These are phyloP conservation scores for Bruguiera parviflora DNA, from an alignment of 345 rosid species.

Conservation along the genomic window DNA sequence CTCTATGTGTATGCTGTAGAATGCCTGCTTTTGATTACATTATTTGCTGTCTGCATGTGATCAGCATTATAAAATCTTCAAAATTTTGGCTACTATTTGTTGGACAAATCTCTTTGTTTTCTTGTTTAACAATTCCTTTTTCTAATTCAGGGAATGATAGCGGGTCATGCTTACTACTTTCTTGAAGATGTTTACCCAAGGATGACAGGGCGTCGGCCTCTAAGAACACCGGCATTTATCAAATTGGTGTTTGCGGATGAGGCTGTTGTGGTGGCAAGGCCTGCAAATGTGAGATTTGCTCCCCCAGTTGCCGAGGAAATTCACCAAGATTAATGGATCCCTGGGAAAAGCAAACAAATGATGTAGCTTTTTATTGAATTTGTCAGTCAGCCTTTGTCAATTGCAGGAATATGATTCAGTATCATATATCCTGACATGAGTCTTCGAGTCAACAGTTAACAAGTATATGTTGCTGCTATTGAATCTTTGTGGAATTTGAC, in stretches of 20 bases:
- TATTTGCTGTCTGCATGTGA: too few relatives aligned
- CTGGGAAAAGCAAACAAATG: not conserved
- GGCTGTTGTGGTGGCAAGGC: conserved; percentile 66
- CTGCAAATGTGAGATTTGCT: conserved; percentile 76
- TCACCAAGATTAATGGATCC: conserved; percentile 51
- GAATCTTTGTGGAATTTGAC: conserved; percentile 4
- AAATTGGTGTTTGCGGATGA: conserved; percentile 85
- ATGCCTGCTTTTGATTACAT: too few relatives aligned
- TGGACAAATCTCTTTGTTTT: not conserved
- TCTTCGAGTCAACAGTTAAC: conserved; percentile 16
- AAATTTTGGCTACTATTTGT: too few relatives aligned
- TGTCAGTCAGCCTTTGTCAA: not conserved
- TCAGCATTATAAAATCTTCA: too few relatives aligned
- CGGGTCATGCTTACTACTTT: conserved; percentile 98
- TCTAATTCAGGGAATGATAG: conserved; percentile 83
- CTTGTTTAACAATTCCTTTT: not conserved
- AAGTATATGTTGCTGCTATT: conserved; percentile 15
- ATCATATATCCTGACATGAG: conserved; percentile 6
- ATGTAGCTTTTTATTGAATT: conserved; percentile 6
- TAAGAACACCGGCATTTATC: conserved; percentile 74
- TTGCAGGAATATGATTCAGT: not conserved
- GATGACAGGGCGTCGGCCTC: conserved; percentile 78
- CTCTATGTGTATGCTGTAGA: too few relatives aligned
- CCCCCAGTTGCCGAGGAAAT: conserved; percentile 64
- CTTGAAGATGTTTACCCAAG: conserved; percentile 88